These are phyloP conservation scores for Aspergillus latus DNA, from an alignment of 2,329 filamentous ascomycete species.

Conservation along the genomic window DNA sequence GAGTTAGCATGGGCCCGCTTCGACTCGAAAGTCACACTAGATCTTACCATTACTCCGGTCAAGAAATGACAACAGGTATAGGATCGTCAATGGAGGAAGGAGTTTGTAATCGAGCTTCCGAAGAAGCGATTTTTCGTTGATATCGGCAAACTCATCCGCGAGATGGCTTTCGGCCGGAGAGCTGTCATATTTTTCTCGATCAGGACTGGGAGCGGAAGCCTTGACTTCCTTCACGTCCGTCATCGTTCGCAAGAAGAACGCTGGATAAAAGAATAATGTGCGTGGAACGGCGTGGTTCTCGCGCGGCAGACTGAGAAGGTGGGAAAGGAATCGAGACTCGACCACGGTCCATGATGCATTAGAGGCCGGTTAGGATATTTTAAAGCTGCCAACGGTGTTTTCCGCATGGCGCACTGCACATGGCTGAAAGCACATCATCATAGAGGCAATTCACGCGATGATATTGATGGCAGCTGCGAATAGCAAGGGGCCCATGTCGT, in stretches of 20 bases:
- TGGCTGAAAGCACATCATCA: constrained; percentile 21
- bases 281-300: not conserved
- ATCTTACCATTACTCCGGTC: constrained; percentile 44
- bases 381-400: constrained; percentile 3
- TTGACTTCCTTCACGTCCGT: constrained; percentile 13
- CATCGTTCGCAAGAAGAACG: constrained; percentile 8
- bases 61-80: constrained; percentile 48
- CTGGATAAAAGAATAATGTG: not conserved
- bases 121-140: constrained; percentile 42
- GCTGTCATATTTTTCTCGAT: constrained; percentile 2
- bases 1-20: not conserved
- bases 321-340: not conserved
- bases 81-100: constrained; percentile 44
- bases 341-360: not conserved
- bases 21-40: not conserved
- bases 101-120: constrained; percentile 47
- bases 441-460: constrained; percentile 17
- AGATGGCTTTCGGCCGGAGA: constrained; percentile 19
- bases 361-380: not conserved
- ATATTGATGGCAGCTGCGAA: constrained; percentile 15
- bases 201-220: not conserved
- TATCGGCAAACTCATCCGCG: constrained; percentile 22
- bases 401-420: constrained; percentile 2
- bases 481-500: constrained; percentile 3
- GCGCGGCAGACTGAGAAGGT: not conserved